phyloP scores from a whole-genome alignment of 2,329 filamentous ascomycete species.

The Paecilomyces formosus region DNA sequence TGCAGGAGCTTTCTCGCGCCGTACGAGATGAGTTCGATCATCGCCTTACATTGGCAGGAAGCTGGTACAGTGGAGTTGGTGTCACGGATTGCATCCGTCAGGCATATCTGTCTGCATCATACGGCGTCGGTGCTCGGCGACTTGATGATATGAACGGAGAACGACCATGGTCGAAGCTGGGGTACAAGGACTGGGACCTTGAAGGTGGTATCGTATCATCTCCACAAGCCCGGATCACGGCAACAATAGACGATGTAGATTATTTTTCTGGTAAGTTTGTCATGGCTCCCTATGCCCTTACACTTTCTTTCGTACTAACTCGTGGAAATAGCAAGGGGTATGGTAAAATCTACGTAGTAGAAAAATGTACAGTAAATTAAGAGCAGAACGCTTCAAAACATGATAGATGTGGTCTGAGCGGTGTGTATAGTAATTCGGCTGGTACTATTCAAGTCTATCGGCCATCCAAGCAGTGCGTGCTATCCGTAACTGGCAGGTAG shows the following conservation, averaged over 20 bases:
- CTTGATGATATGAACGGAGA: conserved; percentile 4
- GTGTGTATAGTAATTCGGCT: neutral
- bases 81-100: conserved; percentile 50
- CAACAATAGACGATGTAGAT: neutral
- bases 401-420: neutral
- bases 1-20: conserved; percentile 51
- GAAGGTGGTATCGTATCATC: conserved; percentile 23
- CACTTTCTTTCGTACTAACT: neutral
- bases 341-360: neutral
- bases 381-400: neutral
- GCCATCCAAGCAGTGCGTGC: neutral
- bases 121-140: conserved; percentile 30
- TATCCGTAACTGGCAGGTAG: neutral
- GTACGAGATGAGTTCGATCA: conserved; percentile 53
- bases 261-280: neutral
- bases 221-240: conserved; percentile 13
- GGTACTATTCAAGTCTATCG: neutral
- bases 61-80: conserved; percentile 45
- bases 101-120: conserved; percentile 46
- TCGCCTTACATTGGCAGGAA: conserved; percentile 56
- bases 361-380: neutral
- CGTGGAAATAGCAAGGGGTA: neutral
- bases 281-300: neutral
- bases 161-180: conserved; percentile 14
- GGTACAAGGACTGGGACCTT: conserved; percentile 18